A percentile compares a stretch with the other conserved stretches of the same genome.
Conservation (phyloP, 139 green algal species). For the Chlamydomonas sp. region DNA sequence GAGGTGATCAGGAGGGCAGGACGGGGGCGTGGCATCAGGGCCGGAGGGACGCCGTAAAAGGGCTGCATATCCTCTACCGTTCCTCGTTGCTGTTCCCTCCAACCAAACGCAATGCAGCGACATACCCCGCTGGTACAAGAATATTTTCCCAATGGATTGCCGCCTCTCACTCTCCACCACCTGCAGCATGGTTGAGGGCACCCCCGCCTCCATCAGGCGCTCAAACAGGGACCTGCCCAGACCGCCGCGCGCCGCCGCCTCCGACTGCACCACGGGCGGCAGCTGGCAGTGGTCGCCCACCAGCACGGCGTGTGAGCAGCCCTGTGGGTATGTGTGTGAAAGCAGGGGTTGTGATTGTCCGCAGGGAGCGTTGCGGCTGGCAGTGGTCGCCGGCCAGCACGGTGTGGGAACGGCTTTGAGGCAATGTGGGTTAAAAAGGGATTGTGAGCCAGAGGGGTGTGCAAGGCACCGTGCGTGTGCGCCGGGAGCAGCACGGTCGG, state of each 20-base stretch:
- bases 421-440: no score
- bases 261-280: slow-evolving; percentile 74
- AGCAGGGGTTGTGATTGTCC: background rate
- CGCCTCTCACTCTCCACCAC: background rate
- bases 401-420: no score
- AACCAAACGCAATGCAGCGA: no score
- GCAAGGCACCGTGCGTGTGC: no score
- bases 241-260: slow-evolving; percentile 33
- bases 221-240: slow-evolving; percentile 83
- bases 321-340: background rate
- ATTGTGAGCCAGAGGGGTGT: no score
- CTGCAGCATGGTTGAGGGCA: slow-evolving; percentile 63
- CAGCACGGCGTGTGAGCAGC: slow-evolving; percentile 62
- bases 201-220: slow-evolving; percentile 55
- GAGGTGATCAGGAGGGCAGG: background rate
- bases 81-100: no score
- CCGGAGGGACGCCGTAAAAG: background rate
- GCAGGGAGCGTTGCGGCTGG: no score
- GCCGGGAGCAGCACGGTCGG: no score
- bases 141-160: no score
- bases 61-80: no score
- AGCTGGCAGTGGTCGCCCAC: slow-evolving; percentile 90
- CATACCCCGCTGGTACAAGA: no score
- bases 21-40: background rate
- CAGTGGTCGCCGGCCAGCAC: no score